phyloP scores from a whole-genome alignment of 2,329 filamentous ascomycete genomes.

The Fusarium kyushuense region DNA sequence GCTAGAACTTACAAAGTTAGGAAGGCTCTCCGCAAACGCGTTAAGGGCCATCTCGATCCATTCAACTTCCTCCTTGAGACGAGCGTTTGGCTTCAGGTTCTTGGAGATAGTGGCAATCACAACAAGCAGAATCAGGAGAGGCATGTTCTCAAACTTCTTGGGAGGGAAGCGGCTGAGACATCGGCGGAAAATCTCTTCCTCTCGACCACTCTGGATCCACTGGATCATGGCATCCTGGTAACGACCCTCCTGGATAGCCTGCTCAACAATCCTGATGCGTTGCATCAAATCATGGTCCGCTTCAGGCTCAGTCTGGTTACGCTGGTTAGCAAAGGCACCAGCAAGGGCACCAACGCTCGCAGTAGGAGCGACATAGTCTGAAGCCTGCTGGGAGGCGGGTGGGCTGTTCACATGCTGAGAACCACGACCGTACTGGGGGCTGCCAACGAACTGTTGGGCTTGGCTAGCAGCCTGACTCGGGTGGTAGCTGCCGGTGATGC shows the following conservation, averaged over 20 bases:
- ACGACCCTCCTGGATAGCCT: conserved; percentile 70
- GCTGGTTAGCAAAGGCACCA: conserved; percentile 53
- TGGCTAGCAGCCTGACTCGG: conserved; percentile 52
- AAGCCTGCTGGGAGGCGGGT: conserved; percentile 50
- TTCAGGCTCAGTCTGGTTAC: conserved; percentile 53
- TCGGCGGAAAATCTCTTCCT: conserved; percentile 71
- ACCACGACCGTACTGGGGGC: conserved; percentile 54
- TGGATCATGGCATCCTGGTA: conserved; percentile 73
- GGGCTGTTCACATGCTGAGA: conserved; percentile 52
- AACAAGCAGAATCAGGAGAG: conserved; percentile 72
- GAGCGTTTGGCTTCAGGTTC: conserved; percentile 64
- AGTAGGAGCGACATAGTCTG: conserved; percentile 51
- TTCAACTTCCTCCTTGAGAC: conserved; percentile 66
- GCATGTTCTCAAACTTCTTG: conserved; percentile 64
- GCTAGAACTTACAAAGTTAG: conserved; percentile 61
- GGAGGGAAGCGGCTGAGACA: conserved; percentile 56
- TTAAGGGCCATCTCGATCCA: conserved; percentile 72
- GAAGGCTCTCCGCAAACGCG: conserved; percentile 62
- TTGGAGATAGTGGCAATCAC: conserved; percentile 73
- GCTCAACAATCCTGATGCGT: conserved; percentile 69
- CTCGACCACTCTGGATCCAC: conserved; percentile 74
- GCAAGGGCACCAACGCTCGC: conserved; percentile 53
- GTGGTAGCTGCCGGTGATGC: conserved; percentile 52
- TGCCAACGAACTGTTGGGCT: conserved; percentile 51
- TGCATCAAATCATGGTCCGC: conserved; percentile 65